phyloP scores from a whole-genome alignment of 441 rosid genomes.

The Erodium moschatum region DNA sequence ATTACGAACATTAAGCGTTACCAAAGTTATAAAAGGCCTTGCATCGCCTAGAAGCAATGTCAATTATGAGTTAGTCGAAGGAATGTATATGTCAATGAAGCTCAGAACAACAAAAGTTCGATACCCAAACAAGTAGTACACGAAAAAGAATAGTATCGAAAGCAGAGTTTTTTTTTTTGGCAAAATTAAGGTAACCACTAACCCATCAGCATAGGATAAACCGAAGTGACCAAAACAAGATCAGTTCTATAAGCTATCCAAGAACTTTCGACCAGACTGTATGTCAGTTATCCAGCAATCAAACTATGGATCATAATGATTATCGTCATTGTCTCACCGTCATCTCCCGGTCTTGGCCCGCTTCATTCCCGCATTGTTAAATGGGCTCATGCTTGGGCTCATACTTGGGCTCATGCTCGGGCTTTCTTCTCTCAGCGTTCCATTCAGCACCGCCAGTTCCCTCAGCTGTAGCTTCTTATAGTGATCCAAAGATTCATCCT shows the following conservation, averaged over 20 bases:
- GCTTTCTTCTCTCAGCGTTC: conserved; percentile 84
- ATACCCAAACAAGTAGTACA: neutral
- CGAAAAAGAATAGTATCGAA: conserved; percentile 17
- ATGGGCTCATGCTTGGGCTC: conserved; percentile 91
- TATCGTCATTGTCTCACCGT: neutral
- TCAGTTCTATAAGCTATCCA: conserved; percentile 17
- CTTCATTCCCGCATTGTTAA: conserved; percentile 62
- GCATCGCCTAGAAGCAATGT: neutral
- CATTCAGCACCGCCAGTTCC: conserved; percentile 78
- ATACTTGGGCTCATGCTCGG: conserved; percentile 77
- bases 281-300: conserved; percentile 10
- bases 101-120: neutral
- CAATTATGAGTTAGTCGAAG: neutral
- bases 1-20: no score
- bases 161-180: conserved; percentile 18
- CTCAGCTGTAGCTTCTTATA: conserved; percentile 82
- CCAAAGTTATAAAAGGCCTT: no score
- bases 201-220: conserved; percentile 10
- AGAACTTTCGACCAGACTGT: conserved; percentile 7
- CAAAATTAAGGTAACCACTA: conserved; percentile 21
- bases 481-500: conserved; percentile 92
- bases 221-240: conserved; percentile 18
- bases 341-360: conserved; percentile 85
- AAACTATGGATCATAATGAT: neutral
- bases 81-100: neutral